phyloP scores from a whole-genome alignment of 2,329 filamentous ascomycete species.

The Aspergillus niger region DNA sequence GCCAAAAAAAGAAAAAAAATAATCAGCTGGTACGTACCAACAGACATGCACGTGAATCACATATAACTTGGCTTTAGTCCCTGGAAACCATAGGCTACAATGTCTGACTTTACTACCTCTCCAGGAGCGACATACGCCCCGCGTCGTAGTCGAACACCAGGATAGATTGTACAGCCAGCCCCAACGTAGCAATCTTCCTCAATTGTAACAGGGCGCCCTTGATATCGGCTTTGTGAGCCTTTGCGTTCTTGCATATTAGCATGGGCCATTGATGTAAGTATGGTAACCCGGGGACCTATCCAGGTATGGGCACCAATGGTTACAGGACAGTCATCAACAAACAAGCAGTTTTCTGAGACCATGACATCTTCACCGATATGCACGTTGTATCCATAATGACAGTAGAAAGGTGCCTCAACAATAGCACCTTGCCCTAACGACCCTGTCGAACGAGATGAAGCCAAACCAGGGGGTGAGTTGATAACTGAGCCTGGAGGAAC shows the following conservation, averaged over 20 bases:
- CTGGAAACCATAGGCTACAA: constrained; percentile 46
- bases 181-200: constrained; percentile 71
- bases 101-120: constrained; percentile 47
- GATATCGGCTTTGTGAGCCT: constrained; percentile 70
- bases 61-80: constrained; percentile 46
- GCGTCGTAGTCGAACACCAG: constrained; percentile 45
- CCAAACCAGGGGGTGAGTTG: constrained; percentile 57
- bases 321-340: constrained; percentile 84
- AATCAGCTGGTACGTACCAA: neutral
- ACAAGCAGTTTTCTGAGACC: constrained; percentile 79
- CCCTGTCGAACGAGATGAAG: constrained; percentile 56
- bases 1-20: neutral
- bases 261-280: constrained; percentile 74
- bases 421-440: constrained; percentile 71
- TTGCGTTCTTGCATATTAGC: constrained; percentile 73
- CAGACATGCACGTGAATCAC: constrained; percentile 24
- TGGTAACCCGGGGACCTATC: constrained; percentile 82
- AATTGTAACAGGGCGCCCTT: constrained; percentile 72
- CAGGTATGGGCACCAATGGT: constrained; percentile 70
- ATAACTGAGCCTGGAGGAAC: constrained; percentile 33
- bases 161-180: constrained; percentile 60
- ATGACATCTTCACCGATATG: constrained; percentile 80
- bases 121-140: constrained; percentile 49
- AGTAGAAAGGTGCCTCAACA: constrained; percentile 86
- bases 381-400: constrained; percentile 96